Evolutionary conservation across 768 basidiomycete species (phyloP), one percentile per base, ranked within the genome.

Genomic region (Boletus huronensis): DNA sequence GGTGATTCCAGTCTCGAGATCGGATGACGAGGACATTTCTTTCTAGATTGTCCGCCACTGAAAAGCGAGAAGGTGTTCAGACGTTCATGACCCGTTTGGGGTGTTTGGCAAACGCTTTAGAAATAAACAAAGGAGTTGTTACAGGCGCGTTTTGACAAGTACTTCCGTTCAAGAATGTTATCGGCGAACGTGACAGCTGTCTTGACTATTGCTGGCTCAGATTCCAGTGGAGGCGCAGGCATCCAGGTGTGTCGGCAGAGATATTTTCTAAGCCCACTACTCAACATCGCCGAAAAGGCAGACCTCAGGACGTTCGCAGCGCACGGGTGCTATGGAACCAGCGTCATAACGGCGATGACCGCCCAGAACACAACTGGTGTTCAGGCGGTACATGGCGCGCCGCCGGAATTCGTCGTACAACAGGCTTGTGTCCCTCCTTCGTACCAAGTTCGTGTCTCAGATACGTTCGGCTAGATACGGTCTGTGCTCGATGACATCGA

Each of bases 331-430:
- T 95, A 91, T 63, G 93, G 90, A 14, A 77, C 87, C 14, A 88
- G 85, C 56, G 91, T 83, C 8, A 72, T 95, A 49, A 95, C 94
- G 1, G 94, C 91, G 0, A 67, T 96, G 43, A 93, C 90, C 0
- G 90, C 93, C 0, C 94, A 97, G 68, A 97, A 95, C 69, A 95
- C 93, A 0, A 77, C 69, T 3, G 93, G 90, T 3, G 93, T 97
- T 0, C 84, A 90, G 55, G 87, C 73, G 0, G 79, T 96, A 0
- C 82, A 88, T 54, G 77, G 84, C 3, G 68, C 81, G 9, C 85
- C 89, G 0, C 79, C 89, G 0, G 75, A 75, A 11, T 93, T 94
- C 62, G 79, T 97, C 32, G 74, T 72, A 47, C 75, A 87, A 58
- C 95, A 97, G 79, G 91, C 84, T 26, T 51, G 76, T 69, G 9